These are phyloP conservation scores for Starmerella floricola DNA, from an alignment of 805 yeast species.

Conservation along the genomic window DNA sequence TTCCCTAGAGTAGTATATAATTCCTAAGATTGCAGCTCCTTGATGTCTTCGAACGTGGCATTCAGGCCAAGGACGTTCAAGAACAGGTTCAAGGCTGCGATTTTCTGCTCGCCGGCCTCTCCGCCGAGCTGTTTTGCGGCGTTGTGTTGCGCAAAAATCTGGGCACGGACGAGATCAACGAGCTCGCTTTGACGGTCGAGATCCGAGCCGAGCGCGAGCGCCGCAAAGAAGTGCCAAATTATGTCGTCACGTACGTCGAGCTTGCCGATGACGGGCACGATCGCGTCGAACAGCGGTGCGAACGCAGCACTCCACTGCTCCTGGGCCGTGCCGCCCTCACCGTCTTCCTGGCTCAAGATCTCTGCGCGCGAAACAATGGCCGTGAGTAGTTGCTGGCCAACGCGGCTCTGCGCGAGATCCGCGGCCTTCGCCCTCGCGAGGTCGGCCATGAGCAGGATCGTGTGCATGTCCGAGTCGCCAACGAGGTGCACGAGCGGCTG, in stretches of 20 bases:
- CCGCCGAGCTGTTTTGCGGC: constrained; percentile 36
- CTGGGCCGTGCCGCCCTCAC: constrained; percentile 32
- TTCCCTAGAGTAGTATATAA: not conserved
- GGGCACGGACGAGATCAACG: constrained; percentile 87
- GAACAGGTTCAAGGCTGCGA: constrained; percentile 77
- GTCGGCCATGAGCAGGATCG: constrained; percentile 64
- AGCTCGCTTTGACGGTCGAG: constrained; percentile 79
- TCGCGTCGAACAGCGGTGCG: constrained; percentile 63
- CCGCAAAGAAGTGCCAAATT: constrained; percentile 94
- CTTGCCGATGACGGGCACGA: constrained; percentile 63
- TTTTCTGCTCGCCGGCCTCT: constrained; percentile 44
- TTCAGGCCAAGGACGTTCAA: constrained; percentile 92
- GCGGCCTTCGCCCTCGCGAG: constrained; percentile 60
- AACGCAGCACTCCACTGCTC: constrained; percentile 71
- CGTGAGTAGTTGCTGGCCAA: constrained; percentile 78
- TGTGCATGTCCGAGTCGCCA: constrained; percentile 67
- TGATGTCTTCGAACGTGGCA: constrained; percentile 79
- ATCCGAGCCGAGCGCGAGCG: constrained; percentile 82
- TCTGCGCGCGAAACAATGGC: constrained; percentile 88
- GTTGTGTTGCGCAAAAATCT: constrained; percentile 72
- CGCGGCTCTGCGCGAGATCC: constrained; percentile 42
- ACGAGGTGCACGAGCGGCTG: constrained; percentile 75
- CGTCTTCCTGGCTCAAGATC: constrained; percentile 66
- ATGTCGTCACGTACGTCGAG: constrained; percentile 60
- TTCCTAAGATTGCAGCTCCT: constrained; percentile 44